Percentiles rank a stretch among this genome's conserved stretches.
These are phyloP conservation scores for Desmodesmus armatus DNA, from an alignment of 139 green algal genomes.

Conservation along the genomic window DNA sequence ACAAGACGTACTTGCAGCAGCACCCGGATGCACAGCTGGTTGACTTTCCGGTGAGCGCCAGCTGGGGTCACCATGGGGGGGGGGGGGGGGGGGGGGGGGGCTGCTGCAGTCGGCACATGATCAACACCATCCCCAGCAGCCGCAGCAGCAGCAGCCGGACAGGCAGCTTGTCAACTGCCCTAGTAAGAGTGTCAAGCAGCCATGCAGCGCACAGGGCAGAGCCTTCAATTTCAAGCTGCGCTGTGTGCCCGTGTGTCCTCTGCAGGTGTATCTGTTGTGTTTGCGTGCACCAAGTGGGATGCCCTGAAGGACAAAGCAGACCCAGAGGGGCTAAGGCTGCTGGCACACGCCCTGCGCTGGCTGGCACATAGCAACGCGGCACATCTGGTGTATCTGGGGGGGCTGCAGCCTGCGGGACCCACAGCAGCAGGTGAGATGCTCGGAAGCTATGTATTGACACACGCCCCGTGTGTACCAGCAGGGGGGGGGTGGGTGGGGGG, in stretches of 20 bases:
- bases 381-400: constrained; percentile 70
- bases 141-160: constrained; percentile 2
- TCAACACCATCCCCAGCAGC: too few species aligned
- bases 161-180: too few species aligned
- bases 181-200: too few species aligned
- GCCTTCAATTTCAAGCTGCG: too few species aligned
- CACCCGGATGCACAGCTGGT: constrained; percentile 59
- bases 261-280: constrained; percentile 66
- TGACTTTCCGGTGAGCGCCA: background rate
- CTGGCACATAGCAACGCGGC: constrained; percentile 73
- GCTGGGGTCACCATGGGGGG: too few species aligned
- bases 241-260: too few species aligned
- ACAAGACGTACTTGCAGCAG: constrained; percentile 56
- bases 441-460: background rate
- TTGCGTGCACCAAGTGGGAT: constrained; percentile 80
- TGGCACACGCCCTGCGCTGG: constrained; percentile 60
- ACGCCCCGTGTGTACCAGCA: too few species aligned
- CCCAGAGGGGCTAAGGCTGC: constrained; percentile 66
- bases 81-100: too few species aligned
- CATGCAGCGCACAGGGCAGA: too few species aligned
- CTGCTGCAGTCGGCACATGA: too few species aligned
- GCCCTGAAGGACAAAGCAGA: constrained; percentile 60
- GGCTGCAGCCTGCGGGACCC: too few species aligned
- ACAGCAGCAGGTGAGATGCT: background rate
- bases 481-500: background rate